Base-by-base conservation (phyloP, 257 asterid species). In the Solanum megistacrolobum region DNA sequence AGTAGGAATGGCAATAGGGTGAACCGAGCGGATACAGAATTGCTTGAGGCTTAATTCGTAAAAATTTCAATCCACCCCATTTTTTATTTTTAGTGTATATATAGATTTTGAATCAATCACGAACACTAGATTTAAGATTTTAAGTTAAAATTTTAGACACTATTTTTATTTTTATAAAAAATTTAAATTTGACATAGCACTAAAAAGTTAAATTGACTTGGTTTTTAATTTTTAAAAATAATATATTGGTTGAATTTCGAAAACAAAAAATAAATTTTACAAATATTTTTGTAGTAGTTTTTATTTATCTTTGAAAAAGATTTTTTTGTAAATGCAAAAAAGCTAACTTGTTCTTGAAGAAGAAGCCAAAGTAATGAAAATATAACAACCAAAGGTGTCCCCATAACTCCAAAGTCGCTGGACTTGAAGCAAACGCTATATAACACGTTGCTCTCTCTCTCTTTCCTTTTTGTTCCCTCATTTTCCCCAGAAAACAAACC, bases 281-380 rank as follows among this genome's bases (percentile, higher is more conserved):
- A 10, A n/a, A 62, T n/a, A 62, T 62, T 62, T 62, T 62, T 9
- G 3, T 18, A 2, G 60, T 52, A 0, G 4, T 4, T 52, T 52
- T 52, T 52, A 13, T 73, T 35, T 9, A 71, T 73, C 27, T 73
- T 9, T 7, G n/a, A 7, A 71, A 32, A n/a, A 13, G 23, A n/a
- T 38, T 6, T 39, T 38, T 5, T 36, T 9, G 29, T 74, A 35
- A 74, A 75, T 75, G 27, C 7, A 72, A 48, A 48, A 48, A 82
- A 18, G 29, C 4, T 84, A 84, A 35, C 87, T 84, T 84, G 87
- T 84, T 84, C 78, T 60, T 84, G 20, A 84, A 84, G 87, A 84
- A 84, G 74, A 65, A 84, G 87, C 78, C 87, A 84, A 84, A 65
- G 1, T n/a, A 20, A 34, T 6, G 9, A 7, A 48, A 31, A 52